Evolutionary conservation across 2,329 filamentous ascomycete species (phyloP), one percentile per base, ranked within the genome.

Genomic region (Aspergillus thermomutatus): DNA sequence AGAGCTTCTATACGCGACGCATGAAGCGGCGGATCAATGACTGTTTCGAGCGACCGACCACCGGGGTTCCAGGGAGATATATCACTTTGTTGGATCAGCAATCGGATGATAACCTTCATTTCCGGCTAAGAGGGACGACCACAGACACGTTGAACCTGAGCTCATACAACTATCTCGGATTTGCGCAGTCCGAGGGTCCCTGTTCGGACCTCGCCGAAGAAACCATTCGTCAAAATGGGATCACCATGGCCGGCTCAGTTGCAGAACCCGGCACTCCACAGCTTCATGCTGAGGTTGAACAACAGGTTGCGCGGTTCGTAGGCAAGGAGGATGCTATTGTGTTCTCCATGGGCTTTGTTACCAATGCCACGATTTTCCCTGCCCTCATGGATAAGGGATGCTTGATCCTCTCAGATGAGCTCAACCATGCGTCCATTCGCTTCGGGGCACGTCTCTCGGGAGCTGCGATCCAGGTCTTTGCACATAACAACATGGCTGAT

Each of bases 131-230:
- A 2, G 93, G 92, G 55, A 94, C 90, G 46, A 87, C 84, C 56
- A 97, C 92, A 0, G 90, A 97, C 75, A 96, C 93, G 0, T 80
- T 97, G 64, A 97, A 97, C 77, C 89, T 97, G 87, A 96, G 92
- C 79, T 97, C 93, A 0, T 97, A 97, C 82, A 97, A 97, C 77
- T 97, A 97, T 73, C 88, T 97, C 27, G 93, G 93, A 34, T 97
- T 97, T 69, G 93, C 93, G 50, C 93, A 97, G 74, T 96, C 92
- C 0, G 91, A 96, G 61, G 93, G 93, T 8, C 92, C 93, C 47
- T 97, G 92, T 70, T 92, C 93, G 50, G 92, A 97, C 73, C 88
- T 88, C 14, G 90, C 92, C 5, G 93, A 97, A 78, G 87, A 91
- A 50, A 85, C 83, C 45, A 86, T 96, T 62, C 87, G 85, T 73